phyloP scores from a whole-genome alignment of 495 filamentous ascomycete species.

The Penicillium ochrochloron region DNA sequence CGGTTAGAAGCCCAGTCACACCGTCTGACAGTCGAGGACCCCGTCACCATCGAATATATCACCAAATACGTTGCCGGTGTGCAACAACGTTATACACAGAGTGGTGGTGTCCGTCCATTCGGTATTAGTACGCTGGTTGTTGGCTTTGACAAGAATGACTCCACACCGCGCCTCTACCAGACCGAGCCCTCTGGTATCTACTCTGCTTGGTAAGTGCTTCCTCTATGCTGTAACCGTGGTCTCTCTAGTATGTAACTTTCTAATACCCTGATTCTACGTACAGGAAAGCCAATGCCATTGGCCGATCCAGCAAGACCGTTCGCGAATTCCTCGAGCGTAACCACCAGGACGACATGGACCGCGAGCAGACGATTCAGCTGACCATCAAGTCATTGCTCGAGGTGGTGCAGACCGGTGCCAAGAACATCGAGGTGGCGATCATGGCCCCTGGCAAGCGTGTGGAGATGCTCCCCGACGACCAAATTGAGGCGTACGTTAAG shows the following conservation, averaged over 20 bases:
- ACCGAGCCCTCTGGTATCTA: slow-evolving; percentile 98
- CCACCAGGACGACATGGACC: slow-evolving; percentile 95
- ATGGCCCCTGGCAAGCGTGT: slow-evolving; percentile 93
- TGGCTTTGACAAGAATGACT: slow-evolving; percentile 91
- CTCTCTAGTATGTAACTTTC: not conserved
- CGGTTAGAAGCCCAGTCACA: slow-evolving; percentile 96
- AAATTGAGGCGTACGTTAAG: slow-evolving; percentile 96
- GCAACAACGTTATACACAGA: slow-evolving; percentile 98
- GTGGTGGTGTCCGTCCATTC: slow-evolving; percentile 94
- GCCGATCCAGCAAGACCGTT: slow-evolving; percentile 96
- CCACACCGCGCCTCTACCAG: slow-evolving; percentile 87
- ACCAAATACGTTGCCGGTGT: slow-evolving; percentile 98
- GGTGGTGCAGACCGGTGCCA: slow-evolving; percentile 97
- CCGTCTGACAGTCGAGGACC: slow-evolving; percentile 97
- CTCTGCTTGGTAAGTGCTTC: slow-evolving; percentile 80
- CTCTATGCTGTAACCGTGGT: not conserved
- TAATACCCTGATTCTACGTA: slow-evolving; percentile 17
- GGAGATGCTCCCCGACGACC: slow-evolving; percentile 94
- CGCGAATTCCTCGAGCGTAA: slow-evolving; percentile 97
- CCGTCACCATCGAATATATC: slow-evolving; percentile 97
- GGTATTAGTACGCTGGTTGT: slow-evolving; percentile 97
- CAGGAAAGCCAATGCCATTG: slow-evolving; percentile 99
- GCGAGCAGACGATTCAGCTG: slow-evolving; percentile 94
- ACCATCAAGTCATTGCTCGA: slow-evolving; percentile 97
- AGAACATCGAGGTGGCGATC: slow-evolving; percentile 99